Evolutionary conservation across 169 alveolate genomes (phyloP).

Genomic region (Babesia gibsoni): DNA sequence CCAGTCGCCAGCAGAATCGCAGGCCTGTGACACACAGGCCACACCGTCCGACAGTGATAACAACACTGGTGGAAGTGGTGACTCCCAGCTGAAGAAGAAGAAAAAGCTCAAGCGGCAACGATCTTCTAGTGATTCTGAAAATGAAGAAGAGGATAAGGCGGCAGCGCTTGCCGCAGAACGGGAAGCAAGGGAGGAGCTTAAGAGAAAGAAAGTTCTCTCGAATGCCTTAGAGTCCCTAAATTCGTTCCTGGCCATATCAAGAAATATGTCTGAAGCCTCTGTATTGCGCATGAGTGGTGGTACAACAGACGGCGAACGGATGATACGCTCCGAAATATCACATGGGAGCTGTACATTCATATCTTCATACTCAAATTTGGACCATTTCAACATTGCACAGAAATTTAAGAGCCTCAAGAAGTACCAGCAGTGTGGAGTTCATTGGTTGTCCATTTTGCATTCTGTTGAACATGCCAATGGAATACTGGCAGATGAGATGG

Average conservation of each 20-base stretch:
- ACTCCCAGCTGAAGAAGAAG: slow-evolving; percentile 20
- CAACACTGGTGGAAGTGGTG: not conserved
- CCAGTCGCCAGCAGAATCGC: not conserved
- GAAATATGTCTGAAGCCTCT: not conserved
- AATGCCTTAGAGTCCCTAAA: slow-evolving; percentile 23
- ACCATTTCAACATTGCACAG: not conserved
- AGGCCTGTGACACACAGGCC: not conserved
- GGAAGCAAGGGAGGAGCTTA: slow-evolving; percentile 33
- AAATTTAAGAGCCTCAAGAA: slow-evolving; percentile 68
- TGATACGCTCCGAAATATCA: slow-evolving; percentile 1
- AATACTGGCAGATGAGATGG: slow-evolving; percentile 90
- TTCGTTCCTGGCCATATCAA: slow-evolving; percentile 15
- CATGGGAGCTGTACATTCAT: slow-evolving; percentile 39
- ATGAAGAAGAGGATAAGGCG: slow-evolving; percentile 2
- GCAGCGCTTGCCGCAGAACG: slow-evolving; percentile 28
- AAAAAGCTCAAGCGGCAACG: slow-evolving; percentile 39
- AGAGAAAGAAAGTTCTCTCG: slow-evolving; percentile 6
- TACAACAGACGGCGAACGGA: not conserved
- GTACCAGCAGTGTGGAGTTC: slow-evolving; percentile 85
- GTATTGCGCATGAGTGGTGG: slow-evolving; percentile 33
- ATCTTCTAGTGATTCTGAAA: not conserved
- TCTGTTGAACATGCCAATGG: slow-evolving; percentile 70
- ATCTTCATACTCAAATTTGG: slow-evolving; percentile 14
- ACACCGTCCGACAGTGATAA: not conserved
- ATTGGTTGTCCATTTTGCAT: slow-evolving; percentile 82